These are phyloP conservation scores for Kluyveromyces lactis DNA, from an alignment of 805 yeast genomes.

Conservation along the genomic window DNA sequence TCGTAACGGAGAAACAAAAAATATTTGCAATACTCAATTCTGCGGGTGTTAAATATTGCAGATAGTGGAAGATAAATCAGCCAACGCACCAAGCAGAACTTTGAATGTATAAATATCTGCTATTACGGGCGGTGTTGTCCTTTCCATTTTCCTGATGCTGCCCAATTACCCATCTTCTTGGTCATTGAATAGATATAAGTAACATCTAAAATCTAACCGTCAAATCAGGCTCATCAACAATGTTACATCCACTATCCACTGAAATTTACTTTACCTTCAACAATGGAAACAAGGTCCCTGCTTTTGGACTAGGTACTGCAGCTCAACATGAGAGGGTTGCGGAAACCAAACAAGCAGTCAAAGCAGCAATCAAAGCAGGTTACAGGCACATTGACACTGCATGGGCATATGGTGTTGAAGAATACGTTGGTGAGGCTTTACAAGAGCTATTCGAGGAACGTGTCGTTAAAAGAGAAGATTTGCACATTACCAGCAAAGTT, in stretches of 20 bases:
- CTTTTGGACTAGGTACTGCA: slow-evolving; percentile 63
- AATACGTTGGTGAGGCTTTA: slow-evolving; percentile 54
- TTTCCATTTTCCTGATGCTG: too few species aligned
- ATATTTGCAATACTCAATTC: too few species aligned
- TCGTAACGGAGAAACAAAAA: too few species aligned
- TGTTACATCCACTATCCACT: slow-evolving; percentile 29
- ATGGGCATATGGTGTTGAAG: slow-evolving; percentile 59
- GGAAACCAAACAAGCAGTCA: slow-evolving; percentile 43
- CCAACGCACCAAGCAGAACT: too few species aligned
- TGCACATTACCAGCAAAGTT: slow-evolving; percentile 68
- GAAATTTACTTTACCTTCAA: slow-evolving; percentile 39
- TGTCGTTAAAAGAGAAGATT: slow-evolving; percentile 41
- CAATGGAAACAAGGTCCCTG: slow-evolving; percentile 55
- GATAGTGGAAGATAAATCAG: too few species aligned
- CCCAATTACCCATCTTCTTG: too few species aligned
- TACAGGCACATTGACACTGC: slow-evolving; percentile 75
- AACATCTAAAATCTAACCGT: too few species aligned
- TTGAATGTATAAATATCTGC: too few species aligned
- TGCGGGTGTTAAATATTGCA: too few species aligned
- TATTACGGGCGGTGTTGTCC: too few species aligned
- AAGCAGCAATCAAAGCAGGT: slow-evolving; percentile 54
- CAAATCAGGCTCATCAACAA: neutral
- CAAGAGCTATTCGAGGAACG: slow-evolving; percentile 41
- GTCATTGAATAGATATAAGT: too few species aligned
- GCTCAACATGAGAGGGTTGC: slow-evolving; percentile 40